Base-by-base conservation (phyloP, 768 basidiomycete species). In the Boletus eberwhitei region DNA sequence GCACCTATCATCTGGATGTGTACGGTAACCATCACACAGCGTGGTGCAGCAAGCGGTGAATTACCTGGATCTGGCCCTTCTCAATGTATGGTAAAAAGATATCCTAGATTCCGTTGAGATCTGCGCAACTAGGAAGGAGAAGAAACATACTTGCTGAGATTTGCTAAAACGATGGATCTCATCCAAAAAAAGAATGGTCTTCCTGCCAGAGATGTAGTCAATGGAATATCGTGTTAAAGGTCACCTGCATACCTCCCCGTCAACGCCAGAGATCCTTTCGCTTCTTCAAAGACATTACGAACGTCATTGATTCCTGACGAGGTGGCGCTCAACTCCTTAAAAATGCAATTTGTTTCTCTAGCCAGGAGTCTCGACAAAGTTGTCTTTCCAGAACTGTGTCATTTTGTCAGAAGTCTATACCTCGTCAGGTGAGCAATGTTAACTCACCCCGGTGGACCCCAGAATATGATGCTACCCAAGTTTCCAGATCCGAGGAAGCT, bases 161-260 rank as follows among this genome's bases (percentile, higher is more conserved):
- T 82, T 86, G 65, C 82, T 87, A 64, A 88, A 90, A 0, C 88
- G 82, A 71, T 92, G 91, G 14, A 93, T 84, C 69, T 93, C 91
- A 61, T 94, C 92, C 52, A 93, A 69, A 69, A 93, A 93, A 14
- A 93, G 64, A 26, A 90, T 73, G 0, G 90, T 93, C 58, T 79
- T 78, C 61, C 87, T 90, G 32, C 24, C 16, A 35, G 16, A 50
- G 35, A 38, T 63, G 46, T 24, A 66, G 47, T 51, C 42, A 11
- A 52, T 8, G 6, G 29, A 13, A 22, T 24, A 24, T 22, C 21
- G 17, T 14, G 52, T 13, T 37, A n/a, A 5, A 31, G 31, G 34
- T 24, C 14, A 54, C 40, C 11, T 5, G 2, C 74, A 39, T 56
- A 82, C 87, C 82, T 79, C 59, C 87, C 87, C 0, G 84, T 84